These are phyloP conservation scores for Saccharomycopsis babjevae DNA, from an alignment of 805 yeast species.

Conservation along the genomic window DNA sequence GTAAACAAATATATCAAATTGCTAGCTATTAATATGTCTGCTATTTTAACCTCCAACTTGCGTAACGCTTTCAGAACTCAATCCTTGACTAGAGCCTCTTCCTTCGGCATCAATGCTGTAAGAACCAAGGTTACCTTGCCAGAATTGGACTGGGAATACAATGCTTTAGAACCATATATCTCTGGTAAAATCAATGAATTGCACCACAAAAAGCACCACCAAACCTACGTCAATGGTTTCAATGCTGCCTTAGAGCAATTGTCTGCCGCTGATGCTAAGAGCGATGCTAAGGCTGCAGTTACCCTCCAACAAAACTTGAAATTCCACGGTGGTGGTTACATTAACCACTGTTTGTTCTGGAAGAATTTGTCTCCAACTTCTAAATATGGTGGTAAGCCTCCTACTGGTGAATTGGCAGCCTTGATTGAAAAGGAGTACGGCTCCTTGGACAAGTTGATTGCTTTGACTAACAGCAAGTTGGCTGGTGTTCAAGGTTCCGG, in stretches of 20 bases:
- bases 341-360: conserved; percentile 84
- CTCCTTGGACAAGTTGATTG: conserved; percentile 55
- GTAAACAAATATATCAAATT: neutral
- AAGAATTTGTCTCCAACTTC: conserved; percentile 70
- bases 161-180: conserved; percentile 77
- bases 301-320: conserved; percentile 64
- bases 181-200: conserved; percentile 79
- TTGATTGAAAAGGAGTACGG: conserved; percentile 61
- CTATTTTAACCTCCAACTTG: conserved; percentile 8
- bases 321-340: conserved; percentile 88
- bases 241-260: conserved; percentile 70
- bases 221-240: conserved; percentile 80
- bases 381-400: conserved; percentile 65
- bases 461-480: conserved; percentile 53
- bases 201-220: conserved; percentile 88
- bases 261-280: conserved; percentile 48
- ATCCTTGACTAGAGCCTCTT: conserved; percentile 5
- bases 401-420: conserved; percentile 46
- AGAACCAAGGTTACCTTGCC: conserved; percentile 71
- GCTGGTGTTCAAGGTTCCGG: conserved; percentile 94
- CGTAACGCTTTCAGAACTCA: conserved; percentile 10
- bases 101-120: conserved; percentile 15
- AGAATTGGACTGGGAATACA: conserved; percentile 73
- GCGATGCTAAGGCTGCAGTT: conserved; percentile 48
- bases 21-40: neutral